Evolutionary conservation across 176 grass and related monocot genomes (phyloP).

Genomic region (Areca catechu): DNA sequence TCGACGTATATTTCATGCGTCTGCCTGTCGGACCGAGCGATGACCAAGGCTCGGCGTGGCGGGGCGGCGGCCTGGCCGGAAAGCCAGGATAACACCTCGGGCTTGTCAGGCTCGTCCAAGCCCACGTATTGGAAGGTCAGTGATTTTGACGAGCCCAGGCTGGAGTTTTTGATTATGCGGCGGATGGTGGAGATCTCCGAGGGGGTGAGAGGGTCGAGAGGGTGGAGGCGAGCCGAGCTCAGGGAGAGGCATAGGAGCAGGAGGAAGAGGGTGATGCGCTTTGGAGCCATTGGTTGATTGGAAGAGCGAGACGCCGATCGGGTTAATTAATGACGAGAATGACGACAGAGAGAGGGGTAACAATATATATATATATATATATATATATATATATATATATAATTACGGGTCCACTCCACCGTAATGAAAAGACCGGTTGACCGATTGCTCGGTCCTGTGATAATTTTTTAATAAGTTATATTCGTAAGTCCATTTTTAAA

Average conservation of each 20-base stretch:
- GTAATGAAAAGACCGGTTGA: no score
- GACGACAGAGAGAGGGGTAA: no score
- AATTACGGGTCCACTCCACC: no score
- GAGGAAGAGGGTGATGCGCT: not conserved
- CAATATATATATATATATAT: no score
- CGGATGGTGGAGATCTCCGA: slow-evolving; percentile 32
- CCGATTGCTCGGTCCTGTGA: no score
- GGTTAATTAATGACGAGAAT: no score
- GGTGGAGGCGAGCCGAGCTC: slow-evolving; percentile 15
- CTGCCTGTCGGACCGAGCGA: slow-evolving; percentile 28
- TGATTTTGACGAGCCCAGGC: slow-evolving; percentile 8
- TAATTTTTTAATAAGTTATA: no score
- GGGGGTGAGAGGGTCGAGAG: slow-evolving; percentile 44
- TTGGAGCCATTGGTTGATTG: no score
- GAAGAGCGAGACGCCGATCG: no score
- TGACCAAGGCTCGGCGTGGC: slow-evolving; percentile 30
- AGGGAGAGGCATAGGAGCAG: slow-evolving; percentile 13
- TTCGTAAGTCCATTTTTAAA: no score
- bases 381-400: no score
- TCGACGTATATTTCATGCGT: slow-evolving; percentile 54
- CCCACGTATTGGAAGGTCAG: slow-evolving; percentile 70
- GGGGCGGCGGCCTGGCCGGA: not conserved
- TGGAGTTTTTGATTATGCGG: slow-evolving; percentile 26
- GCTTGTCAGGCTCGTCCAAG: slow-evolving; percentile 79
- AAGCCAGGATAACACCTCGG: slow-evolving; percentile 18